Percentiles rank a stretch among this genome's conserved stretches.
These are phyloP conservation scores for Gypsophila paniculata DNA, from an alignment of 179 eudicot species.

Conservation along the genomic window DNA sequence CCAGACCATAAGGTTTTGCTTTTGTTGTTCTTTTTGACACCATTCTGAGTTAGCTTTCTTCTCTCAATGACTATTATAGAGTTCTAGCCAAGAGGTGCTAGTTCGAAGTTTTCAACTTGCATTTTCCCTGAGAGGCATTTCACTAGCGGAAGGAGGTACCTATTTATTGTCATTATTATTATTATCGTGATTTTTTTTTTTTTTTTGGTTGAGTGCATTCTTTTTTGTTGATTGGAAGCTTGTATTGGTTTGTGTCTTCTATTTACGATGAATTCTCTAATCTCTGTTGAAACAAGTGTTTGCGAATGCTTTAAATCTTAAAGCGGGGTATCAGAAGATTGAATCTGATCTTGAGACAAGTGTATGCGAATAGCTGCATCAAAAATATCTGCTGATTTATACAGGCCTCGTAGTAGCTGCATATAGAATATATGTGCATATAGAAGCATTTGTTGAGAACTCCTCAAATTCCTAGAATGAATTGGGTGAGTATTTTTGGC, in stretches of 20 bases:
- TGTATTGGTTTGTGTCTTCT: background rate
- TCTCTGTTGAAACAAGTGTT: too few relatives aligned
- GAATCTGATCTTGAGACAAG: too few relatives aligned
- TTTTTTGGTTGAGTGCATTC: background rate
- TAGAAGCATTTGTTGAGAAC: too few relatives aligned
- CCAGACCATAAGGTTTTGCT: background rate
- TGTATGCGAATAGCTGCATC: too few relatives aligned
- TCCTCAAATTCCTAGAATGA: too few relatives aligned
- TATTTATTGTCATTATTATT: background rate
- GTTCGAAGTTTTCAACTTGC: constrained; percentile 93
- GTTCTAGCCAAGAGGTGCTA: constrained; percentile 66
- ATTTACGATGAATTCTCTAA: too few relatives aligned
- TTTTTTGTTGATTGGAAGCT: background rate
- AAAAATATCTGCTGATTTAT: too few relatives aligned
- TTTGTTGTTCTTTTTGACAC: background rate
- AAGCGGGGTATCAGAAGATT: too few relatives aligned
- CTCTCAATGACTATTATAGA: constrained; percentile 35
- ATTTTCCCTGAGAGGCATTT: constrained; percentile 70
- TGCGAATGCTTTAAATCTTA: too few relatives aligned
- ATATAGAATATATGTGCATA: too few relatives aligned
- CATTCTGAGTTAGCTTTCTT: background rate
- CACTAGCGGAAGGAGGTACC: constrained; percentile 76
- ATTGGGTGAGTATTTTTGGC: too few relatives aligned
- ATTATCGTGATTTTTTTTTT: background rate
- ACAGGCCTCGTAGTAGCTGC: too few relatives aligned